Base-by-base conservation (phyloP, 441 rosid genomes). In the Jatropha multifida region DNA sequence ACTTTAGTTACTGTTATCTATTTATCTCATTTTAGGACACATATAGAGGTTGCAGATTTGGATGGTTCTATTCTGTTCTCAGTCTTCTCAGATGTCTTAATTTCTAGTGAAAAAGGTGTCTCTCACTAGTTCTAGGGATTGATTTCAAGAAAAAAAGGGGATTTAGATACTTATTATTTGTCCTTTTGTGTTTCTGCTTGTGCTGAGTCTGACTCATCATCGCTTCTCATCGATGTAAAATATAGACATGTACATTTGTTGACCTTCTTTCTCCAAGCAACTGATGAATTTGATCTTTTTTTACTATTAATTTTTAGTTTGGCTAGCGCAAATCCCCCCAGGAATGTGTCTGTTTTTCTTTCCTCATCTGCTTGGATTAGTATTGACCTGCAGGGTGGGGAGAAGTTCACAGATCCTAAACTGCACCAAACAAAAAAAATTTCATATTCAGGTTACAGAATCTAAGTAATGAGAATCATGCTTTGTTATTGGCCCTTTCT, bases 41-140 rank as follows among this genome's bases (percentile, higher is more conserved):
- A 42, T 42, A 32, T 8, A 8, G 55, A 32, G 55, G 11, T 49
- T 68, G 71, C 71, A 68, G 59, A 51, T 26, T 51, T 68, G 58
- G 44, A 67, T 49, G 58, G 56, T 23, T 49, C 27, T 18, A 9
- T 37, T 37, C 20, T 18, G 18, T 37, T 37, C 20, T 37, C 37
- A 17, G 4, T n/a, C 48, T 23, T 23, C 5, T 26, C 54, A 66
- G 2, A 17, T 17, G 13, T 52, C 56, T 52, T 56, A 26, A 20
- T 59, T 61, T 61, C 40, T 61, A 23, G 17, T 12, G 65, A 61
- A 61, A 27, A 20, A 13, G 20, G 61, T n/a, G 11, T 56, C 26
- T 56, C 11, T 56, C 61, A 12, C 52, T 48, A 12, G 52, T 32
- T 32, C 32, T 32, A 32, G 32, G 32, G 32, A 32, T 32, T 32